Base-by-base conservation (phyloP, 352 stramenopile species). In the Thalassiosira mediterranea region DNA sequence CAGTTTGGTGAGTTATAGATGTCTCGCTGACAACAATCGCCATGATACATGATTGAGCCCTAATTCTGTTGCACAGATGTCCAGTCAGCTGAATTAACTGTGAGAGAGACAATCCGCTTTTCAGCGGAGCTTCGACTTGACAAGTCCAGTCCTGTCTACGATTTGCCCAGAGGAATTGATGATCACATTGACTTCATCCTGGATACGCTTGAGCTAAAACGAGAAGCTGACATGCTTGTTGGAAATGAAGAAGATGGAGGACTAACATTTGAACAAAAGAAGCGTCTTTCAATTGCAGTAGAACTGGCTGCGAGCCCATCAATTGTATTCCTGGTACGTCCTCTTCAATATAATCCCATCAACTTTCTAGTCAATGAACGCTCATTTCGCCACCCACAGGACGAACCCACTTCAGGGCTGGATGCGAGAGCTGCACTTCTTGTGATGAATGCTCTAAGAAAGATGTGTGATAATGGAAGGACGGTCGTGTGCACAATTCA, bases 271-370 rank as follows among this genome's bases (percentile, higher is more conserved):
- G 94, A 96, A 72, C 92, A 98, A 75, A 75, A 51, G 38, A 97
- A 97, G 72, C 80, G 95, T 17, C 86, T 98, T n/a, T 94, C 93
- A 0, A 98, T 98, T 67, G 95, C 89, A 44, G 88, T 96, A 2
- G 94, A 98, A 77, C 86, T 98, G 23, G 95, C 68, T 5, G 65
- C 65, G 26, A 81, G 74, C 34, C 88, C 87, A 3, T 73, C 66
- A 29, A 61, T 90, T 17, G 31, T 92, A 19, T 97, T 98, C 76
- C 64, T 97, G 40, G 94, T n/a, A n/a, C n/a, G n/a, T n/a, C n/a
- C n/a, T n/a, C n/a, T n/a, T n/a, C n/a, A n/a, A n/a, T n/a, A n/a
- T n/a, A n/a, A n/a, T n/a, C n/a, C n/a, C n/a, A n/a, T n/a, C n/a
- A n/a, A n/a, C n/a, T n/a, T n/a, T n/a, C n/a, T n/a, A n/a, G n/a